Base-by-base conservation (phyloP, 208 protist genomes). In the Novymonas esmeraldas region DNA sequence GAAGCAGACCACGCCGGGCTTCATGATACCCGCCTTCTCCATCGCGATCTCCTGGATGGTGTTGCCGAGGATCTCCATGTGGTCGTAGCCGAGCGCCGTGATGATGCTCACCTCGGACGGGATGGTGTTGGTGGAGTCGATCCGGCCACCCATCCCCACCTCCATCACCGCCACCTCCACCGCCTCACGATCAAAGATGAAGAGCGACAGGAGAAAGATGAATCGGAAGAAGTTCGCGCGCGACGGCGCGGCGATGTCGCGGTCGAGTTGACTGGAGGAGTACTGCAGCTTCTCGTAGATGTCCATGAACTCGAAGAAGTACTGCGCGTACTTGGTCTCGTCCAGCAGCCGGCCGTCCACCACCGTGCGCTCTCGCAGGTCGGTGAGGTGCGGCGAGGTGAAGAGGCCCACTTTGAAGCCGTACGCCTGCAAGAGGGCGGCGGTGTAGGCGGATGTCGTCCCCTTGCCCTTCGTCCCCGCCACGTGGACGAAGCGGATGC, bases 21-120 rank as follows among this genome's bases (percentile, higher is more conserved):
- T 98, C 73, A 98, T 92, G 42, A 98, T 98, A 20, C 95, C 97
- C 18, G 90, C 91, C 83, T 99, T 99, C 70, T 98, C 92, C 0
- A 34, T 31, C 0, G 96, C 90, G 64, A 99, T 98, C 60, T 96
- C 70, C 59, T 87, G 73, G 24, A 98, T 73, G n/a, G 93, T 98
- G 60, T 98, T 64, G 9, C 98, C 98, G 16, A 99, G 85, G 9
- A 98, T 83, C 6, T 88, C 75, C 64, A 84, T 90, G 81, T 99
- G 98, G 57, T 99, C 98, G 26, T 90, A 84, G 36, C 91, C 95
- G 13, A 99, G 76, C 1, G 93, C 66, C 0, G 97, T 97, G 34
- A 98, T 95, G 24, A 95, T 81, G 73, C 81, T 90, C n/a, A 95
- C 90, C 34, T 89, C 82, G 1, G 86, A 66, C 1, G 73, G 72